These are phyloP conservation scores for Carex myosuroides DNA, from an alignment of 176 grass and related monocot species.

Conservation along the genomic window DNA sequence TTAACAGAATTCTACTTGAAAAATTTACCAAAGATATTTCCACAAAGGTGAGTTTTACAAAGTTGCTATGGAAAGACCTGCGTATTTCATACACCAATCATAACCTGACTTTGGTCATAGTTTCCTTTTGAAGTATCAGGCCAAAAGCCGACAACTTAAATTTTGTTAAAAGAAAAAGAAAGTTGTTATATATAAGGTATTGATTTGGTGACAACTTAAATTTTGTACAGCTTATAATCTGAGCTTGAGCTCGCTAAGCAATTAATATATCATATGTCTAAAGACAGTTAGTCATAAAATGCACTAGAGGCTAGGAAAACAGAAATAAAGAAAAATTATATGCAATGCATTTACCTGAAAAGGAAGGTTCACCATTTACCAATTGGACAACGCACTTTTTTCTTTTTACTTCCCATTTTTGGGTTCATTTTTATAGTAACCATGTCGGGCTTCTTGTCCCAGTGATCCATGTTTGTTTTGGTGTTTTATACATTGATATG, in stretches of 20 bases:
- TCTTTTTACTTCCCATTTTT: not conserved
- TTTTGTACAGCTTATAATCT: too few species aligned
- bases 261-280: not conserved
- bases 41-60: constrained; percentile 32
- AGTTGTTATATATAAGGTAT: too few species aligned
- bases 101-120: too few species aligned
- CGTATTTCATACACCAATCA: not conserved
- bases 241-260: too few species aligned
- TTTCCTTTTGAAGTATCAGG: too few species aligned
- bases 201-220: too few species aligned
- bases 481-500: not conserved
- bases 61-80: not conserved
- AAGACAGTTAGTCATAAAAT: not conserved
- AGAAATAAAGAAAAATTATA: not conserved
- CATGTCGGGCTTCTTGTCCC: not conserved
- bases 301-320: not conserved
- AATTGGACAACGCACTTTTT: not conserved
- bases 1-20: constrained; percentile 50
- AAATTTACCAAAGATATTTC: constrained; percentile 50
- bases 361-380: too few species aligned
- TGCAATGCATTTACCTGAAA: not conserved
- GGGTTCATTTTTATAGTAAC: not conserved
- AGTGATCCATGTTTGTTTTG: not conserved
- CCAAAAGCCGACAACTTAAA: too few species aligned
- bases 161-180: too few species aligned